Evolutionary conservation across 768 basidiomycete genomes (phyloP).

Genomic region (Lactifluus piperatus): DNA sequence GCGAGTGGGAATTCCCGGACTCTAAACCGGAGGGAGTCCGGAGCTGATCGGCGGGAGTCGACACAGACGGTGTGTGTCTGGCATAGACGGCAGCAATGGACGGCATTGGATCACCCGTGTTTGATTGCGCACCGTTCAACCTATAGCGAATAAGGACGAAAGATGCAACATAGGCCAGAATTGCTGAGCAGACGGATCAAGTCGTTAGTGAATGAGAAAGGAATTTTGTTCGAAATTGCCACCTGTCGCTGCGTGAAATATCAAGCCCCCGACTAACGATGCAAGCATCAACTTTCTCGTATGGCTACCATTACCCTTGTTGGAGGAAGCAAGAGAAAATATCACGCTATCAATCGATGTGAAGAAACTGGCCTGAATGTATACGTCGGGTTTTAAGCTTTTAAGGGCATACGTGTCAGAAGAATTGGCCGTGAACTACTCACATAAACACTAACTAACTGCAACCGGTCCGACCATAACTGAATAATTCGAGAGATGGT

Average conservation of each 20-base stretch:
- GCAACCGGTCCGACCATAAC: constrained; percentile 15
- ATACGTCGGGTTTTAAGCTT: not conserved
- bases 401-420: not conserved
- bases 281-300: constrained; percentile 7
- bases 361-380: constrained; percentile 13
- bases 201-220: not conserved
- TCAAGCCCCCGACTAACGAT: constrained; percentile 7
- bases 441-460: constrained; percentile 14
- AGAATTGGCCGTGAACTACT: not conserved
- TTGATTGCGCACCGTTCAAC: constrained; percentile 2
- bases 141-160: constrained; percentile 14
- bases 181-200: not conserved
- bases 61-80: not conserved
- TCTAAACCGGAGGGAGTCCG: constrained; percentile 6
- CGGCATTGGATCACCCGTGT: not conserved
- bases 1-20: constrained; percentile 1
- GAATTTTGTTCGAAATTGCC: not conserved
- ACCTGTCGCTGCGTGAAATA: constrained; percentile 16
- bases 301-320: not conserved
- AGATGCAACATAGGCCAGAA: constrained; percentile 14
- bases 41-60: not conserved
- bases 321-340: constrained; percentile 15
- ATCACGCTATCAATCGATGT: constrained; percentile 15
- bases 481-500: constrained; percentile 9
- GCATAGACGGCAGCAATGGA: not conserved